Evolutionary conservation across 768 basidiomycete genomes (phyloP).

Genomic region (Galerina marginata): DNA sequence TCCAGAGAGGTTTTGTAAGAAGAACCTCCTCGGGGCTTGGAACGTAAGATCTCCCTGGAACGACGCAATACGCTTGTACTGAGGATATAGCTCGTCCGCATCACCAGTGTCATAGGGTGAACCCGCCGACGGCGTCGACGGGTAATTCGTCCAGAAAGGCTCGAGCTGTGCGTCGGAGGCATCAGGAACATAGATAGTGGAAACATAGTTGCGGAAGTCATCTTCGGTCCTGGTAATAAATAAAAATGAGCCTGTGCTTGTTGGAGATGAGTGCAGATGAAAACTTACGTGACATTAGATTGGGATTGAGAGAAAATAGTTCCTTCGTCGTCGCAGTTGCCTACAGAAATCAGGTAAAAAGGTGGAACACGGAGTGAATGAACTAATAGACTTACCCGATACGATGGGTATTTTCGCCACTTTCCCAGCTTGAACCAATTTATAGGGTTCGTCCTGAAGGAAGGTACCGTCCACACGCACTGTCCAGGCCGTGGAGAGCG

Average conservation of each 20-base stretch:
- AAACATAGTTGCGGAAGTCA: constrained; percentile 1
- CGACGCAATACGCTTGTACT: constrained; percentile 58
- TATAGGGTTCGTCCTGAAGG: constrained; percentile 47
- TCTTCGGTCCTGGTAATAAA: constrained; percentile 2
- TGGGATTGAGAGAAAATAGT: constrained; percentile 48
- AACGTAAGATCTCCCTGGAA: constrained; percentile 57
- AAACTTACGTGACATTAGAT: neutral
- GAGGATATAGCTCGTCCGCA: constrained; percentile 44
- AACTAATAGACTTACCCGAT: constrained; percentile 24
- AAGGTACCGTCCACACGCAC: constrained; percentile 58
- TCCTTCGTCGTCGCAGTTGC: constrained; percentile 63
- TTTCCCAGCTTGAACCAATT: constrained; percentile 45
- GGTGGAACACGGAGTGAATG: neutral
- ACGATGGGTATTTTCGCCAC: constrained; percentile 57
- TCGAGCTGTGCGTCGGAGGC: constrained; percentile 24
- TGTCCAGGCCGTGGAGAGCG: constrained; percentile 46
- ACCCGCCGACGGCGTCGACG: constrained; percentile 42
- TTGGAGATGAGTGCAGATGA: neutral
- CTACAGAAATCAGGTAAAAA: constrained; percentile 20
- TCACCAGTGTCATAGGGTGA: constrained; percentile 56
- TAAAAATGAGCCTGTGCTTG: neutral
- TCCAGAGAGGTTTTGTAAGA: constrained; percentile 44
- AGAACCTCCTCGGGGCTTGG: constrained; percentile 56
- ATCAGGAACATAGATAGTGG: constrained; percentile 21
- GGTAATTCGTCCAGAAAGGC: constrained; percentile 36